These are phyloP conservation scores for Flammula alnicola DNA, from an alignment of 1,284 basidiomycete genomes.

Conservation along the genomic window DNA sequence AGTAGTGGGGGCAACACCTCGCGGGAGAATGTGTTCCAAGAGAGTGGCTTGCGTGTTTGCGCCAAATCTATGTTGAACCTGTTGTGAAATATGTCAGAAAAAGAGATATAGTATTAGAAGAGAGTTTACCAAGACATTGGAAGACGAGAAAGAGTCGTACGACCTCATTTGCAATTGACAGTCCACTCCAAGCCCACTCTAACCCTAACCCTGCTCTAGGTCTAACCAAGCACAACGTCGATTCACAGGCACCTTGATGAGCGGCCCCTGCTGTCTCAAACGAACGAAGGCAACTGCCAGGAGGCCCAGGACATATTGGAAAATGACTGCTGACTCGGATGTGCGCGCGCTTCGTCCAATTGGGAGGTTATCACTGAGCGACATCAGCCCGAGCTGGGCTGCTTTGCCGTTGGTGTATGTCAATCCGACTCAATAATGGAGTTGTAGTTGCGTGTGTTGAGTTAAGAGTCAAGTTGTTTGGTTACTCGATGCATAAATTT, in stretches of 20 bases:
- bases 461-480: too few relatives aligned
- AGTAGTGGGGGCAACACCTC: conserved; percentile 44
- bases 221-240: too few relatives aligned
- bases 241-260: neutral
- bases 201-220: neutral
- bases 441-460: too few relatives aligned
- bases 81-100: neutral
- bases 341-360: too few relatives aligned
- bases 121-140: conserved; percentile 4
- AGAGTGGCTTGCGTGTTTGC: conserved; percentile 33
- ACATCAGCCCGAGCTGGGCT: too few relatives aligned
- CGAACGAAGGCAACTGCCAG: too few relatives aligned
- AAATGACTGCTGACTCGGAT: too few relatives aligned
- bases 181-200: neutral
- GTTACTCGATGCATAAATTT: too few relatives aligned
- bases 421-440: too few relatives aligned
- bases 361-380: too few relatives aligned
- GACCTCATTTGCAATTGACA: neutral
- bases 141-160: conserved; percentile 7
- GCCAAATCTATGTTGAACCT: conserved; percentile 16
- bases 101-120: neutral
- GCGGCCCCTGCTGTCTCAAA: neutral
- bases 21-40: conserved; percentile 32
- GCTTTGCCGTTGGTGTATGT: too few relatives aligned
- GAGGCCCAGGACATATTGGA: too few relatives aligned